Evolutionary conservation across 768 basidiomycete genomes (phyloP), one percentile per base, ranked within the genome.

Genomic region (Tricholoma sp.): DNA sequence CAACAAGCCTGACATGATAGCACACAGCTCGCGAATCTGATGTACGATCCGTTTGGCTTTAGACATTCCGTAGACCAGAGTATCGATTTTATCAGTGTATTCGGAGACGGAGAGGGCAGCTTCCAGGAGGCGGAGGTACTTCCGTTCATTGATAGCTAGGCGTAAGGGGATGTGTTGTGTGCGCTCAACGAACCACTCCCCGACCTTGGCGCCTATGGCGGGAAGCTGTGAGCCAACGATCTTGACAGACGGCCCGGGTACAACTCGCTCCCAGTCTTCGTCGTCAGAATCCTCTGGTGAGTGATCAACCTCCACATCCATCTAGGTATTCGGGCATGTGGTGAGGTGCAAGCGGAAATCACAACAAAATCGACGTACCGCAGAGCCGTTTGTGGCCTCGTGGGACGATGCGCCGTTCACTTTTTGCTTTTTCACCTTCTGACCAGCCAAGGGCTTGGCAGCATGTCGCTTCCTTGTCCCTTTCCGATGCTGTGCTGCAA

Each of bases 61-160:
- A 29, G 86, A 88, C 32, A 88, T 72, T 5, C 87, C 83, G 57
- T 84, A 92, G 2, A 86, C 83, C 39, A 92, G 71, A 50, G 86
- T 90, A 72, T 94, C 91, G 32, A 93, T 89, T 67, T 91, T 91
- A 76, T 94, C 91, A 42, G 91, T 94, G 66, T 93, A 93, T 67
- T 94, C 91, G 13, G 88, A 90, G 36, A 91, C 90, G 50, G 82
- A 81, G 39, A 94, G 80, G 2, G 91, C 91, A 8, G 91, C 91
- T 57, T 94, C 91, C 49, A 94, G 77, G 4, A 94, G 80, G 28
- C 91, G 88, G 55, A 94, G 85, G 68, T 78, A 89, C 69, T 94
- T 94, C 60, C 91, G 88, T 69, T 94, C 91, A 29, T 65, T 65
- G 42, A 89, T 72, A 1, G 85, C 86, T 29, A 94, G 75, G 20